Base-by-base conservation (phyloP, 1,284 basidiomycete genomes). In the Moesziomyces sp. region DNA sequence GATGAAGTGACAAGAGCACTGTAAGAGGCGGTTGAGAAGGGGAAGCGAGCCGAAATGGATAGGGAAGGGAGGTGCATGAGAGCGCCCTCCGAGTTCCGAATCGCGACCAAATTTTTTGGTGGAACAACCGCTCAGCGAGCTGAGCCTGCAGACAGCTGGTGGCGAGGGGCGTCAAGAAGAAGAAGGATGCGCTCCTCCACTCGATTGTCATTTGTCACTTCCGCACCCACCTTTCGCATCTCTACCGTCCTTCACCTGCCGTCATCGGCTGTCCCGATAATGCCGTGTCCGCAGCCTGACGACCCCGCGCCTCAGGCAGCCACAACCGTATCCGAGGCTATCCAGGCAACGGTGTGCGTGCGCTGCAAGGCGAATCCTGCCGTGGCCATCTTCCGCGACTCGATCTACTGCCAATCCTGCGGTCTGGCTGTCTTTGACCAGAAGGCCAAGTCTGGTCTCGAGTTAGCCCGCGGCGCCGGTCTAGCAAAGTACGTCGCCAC, bases 321-420 rank as follows among this genome's bases (percentile, higher is more conserved):
- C 7, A n/a, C 24, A 18, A 13, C 24, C 11, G 45, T 30, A 9
- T 13, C 58, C 18, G 30, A 43, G 5, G 14, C 63, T 13, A 23
- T 51, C 7, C 10, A 21, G 24, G 24, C 35, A 19, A 52, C 56
- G 23, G 52, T 40, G 38, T 80, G 78, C 49, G 64, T 77, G n/a
- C 69, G 76, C 24, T 80, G 78, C 64, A 75, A 73, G 30, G n/a
- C 35, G 23, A 49, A 63, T 7, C 40, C 61, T 0, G 66, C 71
- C 2, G 62, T 51, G 3, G 46, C 76, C 43, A 52, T 62, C 50
- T 74, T 77, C 47, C 74, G 78, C 45, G 78, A 80, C 28, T 62
- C 76, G 10, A 60, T 65, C 45, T 81, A 81, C 73, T 81, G 79
- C 46, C 58, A 54, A 24, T 11, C 57, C 18, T 81, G 79, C 50